Evolutionary conservation across 441 rosid genomes (phyloP), one percentile per base, ranked within the genome.

Genomic region (Kokia cookei): DNA sequence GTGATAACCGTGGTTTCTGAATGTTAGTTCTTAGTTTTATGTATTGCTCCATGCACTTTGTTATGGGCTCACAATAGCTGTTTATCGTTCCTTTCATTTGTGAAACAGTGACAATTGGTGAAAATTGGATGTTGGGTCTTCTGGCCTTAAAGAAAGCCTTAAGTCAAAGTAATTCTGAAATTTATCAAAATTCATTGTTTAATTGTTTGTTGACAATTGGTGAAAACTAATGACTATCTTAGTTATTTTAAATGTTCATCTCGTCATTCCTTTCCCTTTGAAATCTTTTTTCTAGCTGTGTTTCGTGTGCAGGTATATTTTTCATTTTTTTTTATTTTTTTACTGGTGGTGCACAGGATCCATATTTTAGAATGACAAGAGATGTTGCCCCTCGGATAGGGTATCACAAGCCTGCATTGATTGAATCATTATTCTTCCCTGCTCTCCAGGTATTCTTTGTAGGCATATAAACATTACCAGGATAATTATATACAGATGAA

Each of bases 311-410:
- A 3, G 19, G 14, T 65, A 35, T 75, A 10, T 53, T 48, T 32
- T 26, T 42, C 73, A 13, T 3, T 3, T 45, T 17, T 29, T 50
- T 60, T 1, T 3, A 24, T 17, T 45, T 17, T 29, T 55, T 60
- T 54, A 42, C 65, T 71, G 51, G 53, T 83, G 75, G 71, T 69
- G n/a, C 77, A 78, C 91, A 94, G 99, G 99, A 94, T 82, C 99
- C 98, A 63, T 94, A 94, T 83, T 94, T 93, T 81, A 91, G 97
- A 83, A 93, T 91, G 98, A 93, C 99, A 8, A 83, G 97, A 15
- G 98, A 94, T 86, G 99, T 93, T 79, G 97, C 99, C 73, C 96
- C 96, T 5, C 91, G 94, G 51, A 57, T 93, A 70, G 97, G 99
- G 85, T 94, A 89, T 82, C 88, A 92, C 84, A 94, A 94, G 81